Percentiles rank a stretch among this genome's conserved stretches.
phyloP scores from a whole-genome alignment of 805 yeast genomes.

The Saccharomycopsis babjevae region DNA sequence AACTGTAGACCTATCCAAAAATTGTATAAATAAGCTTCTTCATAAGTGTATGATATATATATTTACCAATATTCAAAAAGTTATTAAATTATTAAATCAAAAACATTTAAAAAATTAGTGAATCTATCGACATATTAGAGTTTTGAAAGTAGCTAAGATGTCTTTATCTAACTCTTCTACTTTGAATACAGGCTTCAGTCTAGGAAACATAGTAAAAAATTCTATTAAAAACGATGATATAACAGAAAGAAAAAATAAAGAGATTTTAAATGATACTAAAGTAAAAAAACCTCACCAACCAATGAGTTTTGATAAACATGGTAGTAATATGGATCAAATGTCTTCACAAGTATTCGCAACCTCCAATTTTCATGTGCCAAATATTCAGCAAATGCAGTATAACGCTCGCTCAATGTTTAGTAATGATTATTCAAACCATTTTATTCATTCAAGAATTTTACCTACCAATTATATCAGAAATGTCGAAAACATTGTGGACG shows the following conservation, averaged over 20 bases:
- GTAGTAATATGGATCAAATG: background rate
- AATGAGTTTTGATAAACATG: background rate
- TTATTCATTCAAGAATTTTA: conserved; percentile 47
- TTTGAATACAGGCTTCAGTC: background rate
- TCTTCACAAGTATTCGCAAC: background rate
- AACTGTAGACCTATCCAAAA: no score
- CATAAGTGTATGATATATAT: background rate
- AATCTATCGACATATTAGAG: no score
- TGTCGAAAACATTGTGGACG: conserved; percentile 55
- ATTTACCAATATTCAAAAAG: background rate
- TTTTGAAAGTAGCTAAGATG: background rate
- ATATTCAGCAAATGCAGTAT: background rate
- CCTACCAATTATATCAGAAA: conserved; percentile 64
- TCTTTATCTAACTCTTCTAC: background rate
- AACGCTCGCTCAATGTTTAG: conserved; percentile 24
- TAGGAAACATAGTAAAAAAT: background rate
- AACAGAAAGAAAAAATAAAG: background rate
- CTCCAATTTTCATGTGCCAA: background rate
- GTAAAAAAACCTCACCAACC: background rate
- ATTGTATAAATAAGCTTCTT: no score
- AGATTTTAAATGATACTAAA: background rate
- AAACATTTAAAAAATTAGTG: no score
- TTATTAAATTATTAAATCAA: background rate
- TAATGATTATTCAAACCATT: conserved; percentile 67
- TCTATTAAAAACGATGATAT: background rate